Conservation (phyloP, 192 early-diverging fungal species). For the Dissophora globulifera region DNA sequence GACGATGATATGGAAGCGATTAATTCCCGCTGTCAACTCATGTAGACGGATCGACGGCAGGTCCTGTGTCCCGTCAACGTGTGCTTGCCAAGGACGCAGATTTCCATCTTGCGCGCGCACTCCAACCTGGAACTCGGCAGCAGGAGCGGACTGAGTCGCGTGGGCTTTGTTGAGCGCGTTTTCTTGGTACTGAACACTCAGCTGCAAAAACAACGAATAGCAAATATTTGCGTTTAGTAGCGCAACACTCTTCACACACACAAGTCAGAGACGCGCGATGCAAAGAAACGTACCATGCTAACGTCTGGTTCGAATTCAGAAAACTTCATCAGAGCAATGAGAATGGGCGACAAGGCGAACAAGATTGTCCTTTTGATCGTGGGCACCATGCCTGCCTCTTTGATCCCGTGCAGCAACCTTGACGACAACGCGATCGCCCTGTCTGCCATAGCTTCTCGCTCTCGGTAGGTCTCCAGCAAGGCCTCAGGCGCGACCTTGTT, state of each 20-base stretch:
- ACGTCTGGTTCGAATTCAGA: conserved; percentile 5
- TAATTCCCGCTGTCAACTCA: no score
- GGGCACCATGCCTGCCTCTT: not conserved
- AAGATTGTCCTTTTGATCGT: not conserved
- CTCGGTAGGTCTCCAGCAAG: conserved; percentile 18
- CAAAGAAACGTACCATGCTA: conserved; percentile 14
- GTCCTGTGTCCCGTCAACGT: no score
- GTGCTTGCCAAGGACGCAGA: not conserved
- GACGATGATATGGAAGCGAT: no score
- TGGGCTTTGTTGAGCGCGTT: conserved; percentile 13
- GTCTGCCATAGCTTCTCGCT: conserved; percentile 32
- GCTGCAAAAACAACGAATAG: not conserved
- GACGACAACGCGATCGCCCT: conserved; percentile 31
- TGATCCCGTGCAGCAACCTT: not conserved
- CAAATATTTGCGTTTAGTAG: not conserved
- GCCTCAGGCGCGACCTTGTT: conserved; percentile 8
- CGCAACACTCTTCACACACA: no score
- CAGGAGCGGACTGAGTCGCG: not conserved
- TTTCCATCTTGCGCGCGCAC: conserved; percentile 16
- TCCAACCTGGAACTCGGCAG: conserved; percentile 11
- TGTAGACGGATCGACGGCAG: no score
- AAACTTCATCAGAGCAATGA: not conserved
- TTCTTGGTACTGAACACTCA: conserved; percentile 16
- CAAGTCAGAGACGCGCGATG: no score
- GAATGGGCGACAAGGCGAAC: not conserved